A percentile compares a stretch with the other conserved stretches of the same genome.
Evolutionary conservation across 495 filamentous ascomycete genomes (phyloP).

Genomic region (Chaetomium tenue): DNA sequence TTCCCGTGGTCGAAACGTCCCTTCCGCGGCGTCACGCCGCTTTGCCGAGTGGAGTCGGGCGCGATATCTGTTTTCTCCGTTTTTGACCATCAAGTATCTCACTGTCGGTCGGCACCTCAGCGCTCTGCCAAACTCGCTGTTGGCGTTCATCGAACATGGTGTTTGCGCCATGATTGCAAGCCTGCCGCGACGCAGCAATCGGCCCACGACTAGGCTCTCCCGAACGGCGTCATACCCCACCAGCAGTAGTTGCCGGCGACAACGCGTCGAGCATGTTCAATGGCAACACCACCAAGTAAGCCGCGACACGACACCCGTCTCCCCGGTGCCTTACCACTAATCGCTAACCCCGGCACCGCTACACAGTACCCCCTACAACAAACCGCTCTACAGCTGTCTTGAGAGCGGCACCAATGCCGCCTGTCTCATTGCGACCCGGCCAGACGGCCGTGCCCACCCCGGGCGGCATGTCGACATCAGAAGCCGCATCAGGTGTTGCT

Average conservation of each 20-base stretch:
- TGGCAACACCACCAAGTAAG: conserved; percentile 27
- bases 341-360: conserved; percentile 20
- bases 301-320: background rate
- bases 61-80: conserved; percentile 11
- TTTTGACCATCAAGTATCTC: background rate
- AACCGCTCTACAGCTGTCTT: conserved; percentile 12
- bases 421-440: conserved; percentile 19
- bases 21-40: conserved; percentile 5
- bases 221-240: background rate
- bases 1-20: background rate
- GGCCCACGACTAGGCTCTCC: conserved; percentile 3
- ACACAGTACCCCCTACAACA: conserved; percentile 18
- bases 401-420: conserved; percentile 30
- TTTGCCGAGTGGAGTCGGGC: conserved; percentile 15
- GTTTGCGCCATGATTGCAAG: conserved; percentile 18
- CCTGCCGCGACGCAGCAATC: conserved; percentile 22
- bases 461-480: conserved; percentile 3
- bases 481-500: conserved; percentile 1
- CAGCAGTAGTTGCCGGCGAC: background rate
- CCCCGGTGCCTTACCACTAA: background rate
- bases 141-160: conserved; percentile 20
- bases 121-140: background rate
- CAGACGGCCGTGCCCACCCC: conserved; percentile 15
- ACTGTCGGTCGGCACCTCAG: background rate
- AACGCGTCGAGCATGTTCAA: conserved; percentile 6